Conservation (phyloP, 352 stramenopile genomes). For the Elongisporangium anandrum region DNA sequence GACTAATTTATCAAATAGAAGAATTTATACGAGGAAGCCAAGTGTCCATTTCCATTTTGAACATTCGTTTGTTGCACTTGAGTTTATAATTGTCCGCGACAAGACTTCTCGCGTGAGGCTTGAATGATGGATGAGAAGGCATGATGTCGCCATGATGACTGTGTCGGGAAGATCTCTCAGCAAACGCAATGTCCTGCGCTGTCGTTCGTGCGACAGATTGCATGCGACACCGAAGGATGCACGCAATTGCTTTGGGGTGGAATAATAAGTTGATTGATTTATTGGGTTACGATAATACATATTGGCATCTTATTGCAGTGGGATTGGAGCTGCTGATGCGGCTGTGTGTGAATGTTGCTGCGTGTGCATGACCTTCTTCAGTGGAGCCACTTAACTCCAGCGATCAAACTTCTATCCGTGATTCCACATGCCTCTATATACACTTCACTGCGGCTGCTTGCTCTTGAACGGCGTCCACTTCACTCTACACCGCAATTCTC, state of each 20-base stretch:
- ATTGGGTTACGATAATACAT: not conserved
- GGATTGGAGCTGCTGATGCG: not conserved
- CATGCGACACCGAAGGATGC: not conserved
- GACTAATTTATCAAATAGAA: not conserved
- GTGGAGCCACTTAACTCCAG: not conserved
- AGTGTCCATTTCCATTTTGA: not conserved
- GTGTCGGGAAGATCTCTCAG: not conserved
- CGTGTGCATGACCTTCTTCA: not conserved
- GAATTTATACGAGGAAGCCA: not conserved
- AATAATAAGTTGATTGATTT: not conserved
- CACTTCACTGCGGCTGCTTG: not conserved
- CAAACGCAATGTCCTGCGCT: not conserved
- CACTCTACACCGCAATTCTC: not conserved
- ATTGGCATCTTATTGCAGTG: not conserved
- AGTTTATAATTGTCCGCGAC: not conserved
- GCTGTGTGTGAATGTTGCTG: not conserved
- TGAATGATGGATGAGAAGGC: not conserved
- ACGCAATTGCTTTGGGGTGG: not conserved
- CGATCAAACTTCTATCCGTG: not conserved
- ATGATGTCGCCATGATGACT: not conserved
- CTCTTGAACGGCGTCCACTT: not conserved
- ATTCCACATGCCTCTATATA: not conserved
- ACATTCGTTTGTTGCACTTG: not conserved
- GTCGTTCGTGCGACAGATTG: not conserved
- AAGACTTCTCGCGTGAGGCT: not conserved